phyloP scores from a whole-genome alignment of 2,329 filamentous ascomycete genomes.

The Colletotrichum nymphaeae region DNA sequence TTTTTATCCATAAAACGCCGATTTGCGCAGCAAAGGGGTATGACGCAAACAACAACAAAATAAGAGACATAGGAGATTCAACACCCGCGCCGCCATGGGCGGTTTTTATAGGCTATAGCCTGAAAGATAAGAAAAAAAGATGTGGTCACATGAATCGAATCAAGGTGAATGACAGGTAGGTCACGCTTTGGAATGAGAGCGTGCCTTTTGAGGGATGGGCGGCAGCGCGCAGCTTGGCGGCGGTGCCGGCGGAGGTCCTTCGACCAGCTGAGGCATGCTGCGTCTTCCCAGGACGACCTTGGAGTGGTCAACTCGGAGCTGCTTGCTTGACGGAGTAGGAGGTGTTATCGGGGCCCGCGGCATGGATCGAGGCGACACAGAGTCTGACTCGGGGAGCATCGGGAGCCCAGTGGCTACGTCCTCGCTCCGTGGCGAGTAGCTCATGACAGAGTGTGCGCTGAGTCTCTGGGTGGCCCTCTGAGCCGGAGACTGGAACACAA shows the following conservation, averaged over 20 bases:
- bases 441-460: conserved; percentile 37
- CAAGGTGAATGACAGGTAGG: background rate
- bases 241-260: conserved; percentile 64
- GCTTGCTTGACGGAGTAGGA: background rate
- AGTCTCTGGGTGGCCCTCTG: conserved; percentile 31
- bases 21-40: conserved; percentile 35
- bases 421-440: conserved; percentile 1
- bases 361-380: conserved; percentile 1
- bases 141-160: background rate
- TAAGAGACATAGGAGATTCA: conserved; percentile 14
- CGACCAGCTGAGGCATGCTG: conserved; percentile 63
- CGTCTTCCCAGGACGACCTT: conserved; percentile 49
- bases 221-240: conserved; percentile 67
- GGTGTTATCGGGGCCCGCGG: conserved; percentile 12
- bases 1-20: conserved; percentile 31
- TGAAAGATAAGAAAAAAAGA: background rate
- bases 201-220: conserved; percentile 55
- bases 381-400: background rate
- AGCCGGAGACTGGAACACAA: conserved; percentile 42
- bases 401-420: background rate
- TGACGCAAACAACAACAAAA: conserved; percentile 28
- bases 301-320: conserved; percentile 7
- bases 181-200: background rate
- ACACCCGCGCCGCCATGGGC: conserved; percentile 10
- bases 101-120: background rate